A percentile compares a stretch with the other conserved stretches of the same genome.
These are phyloP conservation scores for Piper longum DNA, from an alignment of 164 flowering plant genomes.

Conservation along the genomic window DNA sequence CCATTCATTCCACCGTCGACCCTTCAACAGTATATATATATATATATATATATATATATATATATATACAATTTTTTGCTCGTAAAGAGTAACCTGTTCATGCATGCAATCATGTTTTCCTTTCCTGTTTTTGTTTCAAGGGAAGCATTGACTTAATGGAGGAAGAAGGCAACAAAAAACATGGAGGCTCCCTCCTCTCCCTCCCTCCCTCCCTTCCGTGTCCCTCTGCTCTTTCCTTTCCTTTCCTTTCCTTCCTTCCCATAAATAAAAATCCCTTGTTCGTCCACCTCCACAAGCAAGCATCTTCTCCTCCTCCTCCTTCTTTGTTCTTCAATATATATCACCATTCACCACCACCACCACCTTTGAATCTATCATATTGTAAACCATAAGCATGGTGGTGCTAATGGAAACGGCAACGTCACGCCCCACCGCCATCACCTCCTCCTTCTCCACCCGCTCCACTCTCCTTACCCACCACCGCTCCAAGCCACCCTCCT, in stretches of 20 bases:
- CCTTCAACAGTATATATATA: too few relatives aligned
- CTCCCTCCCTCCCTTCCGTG: not conserved
- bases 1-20: too few relatives aligned
- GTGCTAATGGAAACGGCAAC: slow-evolving; percentile 5
- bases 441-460: slow-evolving; percentile 6
- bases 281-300: not conserved
- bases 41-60: too few relatives aligned
- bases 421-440: not conserved
- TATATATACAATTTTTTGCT: too few relatives aligned
- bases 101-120: too few relatives aligned
- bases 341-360: not conserved
- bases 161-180: too few relatives aligned
- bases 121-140: too few relatives aligned
- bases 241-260: not conserved
- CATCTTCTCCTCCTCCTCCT: not conserved
- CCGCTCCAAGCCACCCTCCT: slow-evolving; percentile 3
- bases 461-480: slow-evolving; percentile 3
- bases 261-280: not conserved
- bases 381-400: not conserved
- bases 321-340: not conserved
- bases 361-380: not conserved
- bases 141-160: too few relatives aligned
- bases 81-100: too few relatives aligned
- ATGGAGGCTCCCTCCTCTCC: not conserved
- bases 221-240: not conserved